These are phyloP conservation scores for Acer campestre DNA, from an alignment of 345 rosid species.

Conservation along the genomic window DNA sequence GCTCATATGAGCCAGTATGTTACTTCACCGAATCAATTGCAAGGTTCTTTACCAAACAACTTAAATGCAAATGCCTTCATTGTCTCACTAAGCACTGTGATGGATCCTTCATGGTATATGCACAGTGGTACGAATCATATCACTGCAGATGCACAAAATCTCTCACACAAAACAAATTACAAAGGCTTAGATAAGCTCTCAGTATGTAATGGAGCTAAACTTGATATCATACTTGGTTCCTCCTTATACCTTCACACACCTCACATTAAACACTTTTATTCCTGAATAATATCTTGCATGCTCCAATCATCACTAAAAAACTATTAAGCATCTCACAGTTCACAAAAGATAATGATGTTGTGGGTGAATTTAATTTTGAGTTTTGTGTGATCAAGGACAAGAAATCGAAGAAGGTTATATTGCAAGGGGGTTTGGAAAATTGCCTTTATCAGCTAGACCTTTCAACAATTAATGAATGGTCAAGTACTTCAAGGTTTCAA, in stretches of 20 bases:
- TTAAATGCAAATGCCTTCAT: no score
- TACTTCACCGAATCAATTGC: no score
- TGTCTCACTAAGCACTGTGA: not conserved
- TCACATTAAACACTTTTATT: not conserved
- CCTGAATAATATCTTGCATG: not conserved
- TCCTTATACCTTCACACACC: not conserved
- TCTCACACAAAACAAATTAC: not conserved
- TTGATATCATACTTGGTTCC: not conserved
- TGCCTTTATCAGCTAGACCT: not conserved
- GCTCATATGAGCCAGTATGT: no score
- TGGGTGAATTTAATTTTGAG: not conserved
- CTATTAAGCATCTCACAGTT: not conserved
- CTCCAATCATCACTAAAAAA: not conserved
- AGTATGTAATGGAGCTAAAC: not conserved
- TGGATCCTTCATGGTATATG: not conserved
- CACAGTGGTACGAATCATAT: not conserved
- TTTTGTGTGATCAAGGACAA: not conserved
- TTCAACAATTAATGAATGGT: not conserved
- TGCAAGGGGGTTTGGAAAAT: no score
- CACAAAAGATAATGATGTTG: not conserved
- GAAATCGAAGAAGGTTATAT: not conserved
- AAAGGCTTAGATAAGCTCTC: not conserved
- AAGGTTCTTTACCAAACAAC: no score
- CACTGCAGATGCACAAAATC: fast-evolving
- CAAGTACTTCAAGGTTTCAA: no score